Evolutionary conservation across 2,329 filamentous ascomycete species (phyloP).

Genomic region (Aspergillus awamori): DNA sequence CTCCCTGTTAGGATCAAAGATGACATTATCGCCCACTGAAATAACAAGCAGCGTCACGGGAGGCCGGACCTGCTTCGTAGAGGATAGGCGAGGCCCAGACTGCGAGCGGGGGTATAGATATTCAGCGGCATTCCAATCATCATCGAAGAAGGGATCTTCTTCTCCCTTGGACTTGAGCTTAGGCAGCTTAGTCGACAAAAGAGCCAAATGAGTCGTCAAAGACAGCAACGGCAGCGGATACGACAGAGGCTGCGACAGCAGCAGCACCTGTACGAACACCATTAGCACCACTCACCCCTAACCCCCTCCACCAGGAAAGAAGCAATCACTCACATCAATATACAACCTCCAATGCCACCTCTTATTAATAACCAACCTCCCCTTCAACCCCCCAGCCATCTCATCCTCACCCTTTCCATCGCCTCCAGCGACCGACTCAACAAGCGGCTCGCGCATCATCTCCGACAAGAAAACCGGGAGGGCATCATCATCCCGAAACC

Average conservation of each 20-base stretch:
- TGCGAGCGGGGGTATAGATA: slow-evolving; percentile 68
- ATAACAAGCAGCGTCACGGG: slow-evolving; percentile 91
- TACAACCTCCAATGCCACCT: slow-evolving; percentile 97
- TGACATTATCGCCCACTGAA: slow-evolving; percentile 80
- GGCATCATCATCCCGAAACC: slow-evolving; percentile 86
- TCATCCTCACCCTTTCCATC: slow-evolving; percentile 70
- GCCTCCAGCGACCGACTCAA: slow-evolving; percentile 69
- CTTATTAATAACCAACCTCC: slow-evolving; percentile 80
- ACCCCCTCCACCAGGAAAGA: no score
- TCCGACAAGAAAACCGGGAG: slow-evolving; percentile 82
- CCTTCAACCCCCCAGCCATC: slow-evolving; percentile 69
- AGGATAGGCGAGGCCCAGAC: slow-evolving; percentile 24
- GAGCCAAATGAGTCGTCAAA: slow-evolving; percentile 88
- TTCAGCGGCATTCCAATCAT: slow-evolving; percentile 88
- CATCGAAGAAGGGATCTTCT: slow-evolving; percentile 96
- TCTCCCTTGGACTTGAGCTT: slow-evolving; percentile 84
- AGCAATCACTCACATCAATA: slow-evolving; percentile 70
- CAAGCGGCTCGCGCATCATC: slow-evolving; percentile 85
- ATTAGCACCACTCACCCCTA: slow-evolving; percentile 13
- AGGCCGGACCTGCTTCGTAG: slow-evolving; percentile 58
- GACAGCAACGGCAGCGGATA: slow-evolving; percentile 93
- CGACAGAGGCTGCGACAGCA: slow-evolving; percentile 89
- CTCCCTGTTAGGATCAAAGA: slow-evolving; percentile 90
- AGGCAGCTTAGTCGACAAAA: slow-evolving; percentile 83
- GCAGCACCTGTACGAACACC: slow-evolving; percentile 66